phyloP scores from a whole-genome alignment of 208 protist species.

The Angomonas deanei region DNA sequence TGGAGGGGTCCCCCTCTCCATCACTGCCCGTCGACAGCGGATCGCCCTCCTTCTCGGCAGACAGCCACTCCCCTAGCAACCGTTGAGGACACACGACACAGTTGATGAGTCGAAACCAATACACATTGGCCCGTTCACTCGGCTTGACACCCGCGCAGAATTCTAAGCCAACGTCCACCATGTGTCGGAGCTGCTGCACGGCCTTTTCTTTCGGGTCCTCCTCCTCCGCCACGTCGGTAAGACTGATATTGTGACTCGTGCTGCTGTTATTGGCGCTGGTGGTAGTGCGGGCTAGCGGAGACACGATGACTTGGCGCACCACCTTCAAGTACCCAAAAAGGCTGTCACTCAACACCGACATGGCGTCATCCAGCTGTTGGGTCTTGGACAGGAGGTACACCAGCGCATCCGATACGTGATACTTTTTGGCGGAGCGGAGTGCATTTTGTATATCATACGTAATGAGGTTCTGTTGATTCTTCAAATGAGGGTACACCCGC shows the following conservation, averaged over 20 bases:
- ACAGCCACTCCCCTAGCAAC: conserved; percentile 14
- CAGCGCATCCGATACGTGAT: conserved; percentile 51
- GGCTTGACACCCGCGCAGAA: neutral
- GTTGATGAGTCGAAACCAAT: conserved; percentile 64
- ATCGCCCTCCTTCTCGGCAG: neutral
- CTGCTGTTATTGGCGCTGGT: neutral
- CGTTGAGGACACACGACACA: conserved; percentile 49
- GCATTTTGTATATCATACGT: conserved; percentile 62
- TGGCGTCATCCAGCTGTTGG: conserved; percentile 52
- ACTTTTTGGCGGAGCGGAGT: conserved; percentile 32
- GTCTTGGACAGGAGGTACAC: conserved; percentile 64
- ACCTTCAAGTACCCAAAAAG: conserved; percentile 13
- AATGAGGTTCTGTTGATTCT: conserved; percentile 28
- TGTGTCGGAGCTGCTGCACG: neutral
- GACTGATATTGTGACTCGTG: neutral
- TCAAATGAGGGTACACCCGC: conserved; percentile 58
- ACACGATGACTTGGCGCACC: conserved; percentile 18
- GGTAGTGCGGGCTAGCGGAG: neutral
- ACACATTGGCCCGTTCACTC: conserved; percentile 1
- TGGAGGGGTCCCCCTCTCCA: too few species aligned
- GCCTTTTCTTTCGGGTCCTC: neutral
- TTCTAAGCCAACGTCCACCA: neutral
- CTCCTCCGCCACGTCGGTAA: neutral
- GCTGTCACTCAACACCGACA: conserved; percentile 28
- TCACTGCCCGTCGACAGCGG: too few species aligned